A percentile compares a stretch with the other conserved stretches of the same genome.
These are phyloP conservation scores for Cylindrodendrum hubeiense DNA, from an alignment of 2,329 filamentous ascomycete species.

Conservation along the genomic window DNA sequence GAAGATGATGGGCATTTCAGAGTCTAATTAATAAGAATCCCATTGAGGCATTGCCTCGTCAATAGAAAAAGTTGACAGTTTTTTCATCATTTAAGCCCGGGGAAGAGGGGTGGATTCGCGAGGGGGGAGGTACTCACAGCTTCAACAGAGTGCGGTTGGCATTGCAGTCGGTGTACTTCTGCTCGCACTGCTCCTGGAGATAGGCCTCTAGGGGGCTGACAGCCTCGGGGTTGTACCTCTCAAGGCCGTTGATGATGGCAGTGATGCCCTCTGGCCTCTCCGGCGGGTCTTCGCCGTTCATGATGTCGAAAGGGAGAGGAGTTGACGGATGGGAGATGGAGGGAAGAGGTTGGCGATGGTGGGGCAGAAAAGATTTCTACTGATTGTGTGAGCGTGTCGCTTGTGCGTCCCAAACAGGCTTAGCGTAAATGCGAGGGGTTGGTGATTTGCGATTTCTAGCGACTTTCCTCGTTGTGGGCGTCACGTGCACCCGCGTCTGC, in stretches of 20 bases:
- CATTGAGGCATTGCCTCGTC: slow-evolving; percentile 78
- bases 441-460: slow-evolving; percentile 36
- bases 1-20: slow-evolving; percentile 64
- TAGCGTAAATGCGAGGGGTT: slow-evolving; percentile 47
- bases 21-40: slow-evolving; percentile 72
- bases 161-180: slow-evolving; percentile 94
- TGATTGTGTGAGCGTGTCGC: slow-evolving; percentile 54
- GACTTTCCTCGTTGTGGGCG: slow-evolving; percentile 17
- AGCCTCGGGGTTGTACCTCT: slow-evolving; percentile 98
- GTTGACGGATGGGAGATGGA: slow-evolving; percentile 47
- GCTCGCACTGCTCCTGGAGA: slow-evolving; percentile 93
- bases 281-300: slow-evolving; percentile 86
- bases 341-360: slow-evolving; percentile 54
- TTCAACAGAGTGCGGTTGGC: slow-evolving; percentile 96
- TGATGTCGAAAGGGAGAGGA: slow-evolving; percentile 55
- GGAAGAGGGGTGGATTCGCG: slow-evolving; percentile 27
- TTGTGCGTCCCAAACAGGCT: slow-evolving; percentile 54
- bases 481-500: slow-evolving; percentile 51
- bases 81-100: slow-evolving; percentile 73
- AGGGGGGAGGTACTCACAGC: slow-evolving; percentile 76
- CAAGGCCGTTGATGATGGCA: slow-evolving; percentile 94
- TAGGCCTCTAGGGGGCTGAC: slow-evolving; percentile 95
- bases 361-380: slow-evolving; percentile 59
- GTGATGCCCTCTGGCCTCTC: slow-evolving; percentile 94
- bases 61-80: slow-evolving; percentile 94